These are phyloP conservation scores for Schizophyllum amplum DNA, from an alignment of 1,284 basidiomycete genomes.

Conservation along the genomic window DNA sequence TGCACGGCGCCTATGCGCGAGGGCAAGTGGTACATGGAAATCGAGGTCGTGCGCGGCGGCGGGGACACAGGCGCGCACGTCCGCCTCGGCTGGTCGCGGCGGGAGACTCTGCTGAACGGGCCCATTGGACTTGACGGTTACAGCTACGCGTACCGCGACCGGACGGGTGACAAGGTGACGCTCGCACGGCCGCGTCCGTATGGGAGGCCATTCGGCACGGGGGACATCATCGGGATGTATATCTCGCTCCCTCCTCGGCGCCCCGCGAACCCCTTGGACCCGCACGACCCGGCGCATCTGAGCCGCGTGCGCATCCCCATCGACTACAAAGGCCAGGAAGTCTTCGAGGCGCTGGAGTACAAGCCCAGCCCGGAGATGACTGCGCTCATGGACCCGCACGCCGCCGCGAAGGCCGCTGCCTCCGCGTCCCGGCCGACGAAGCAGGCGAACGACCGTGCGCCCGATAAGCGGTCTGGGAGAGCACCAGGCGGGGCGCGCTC, in stretches of 20 bases:
- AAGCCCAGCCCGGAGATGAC: conserved; percentile 91
- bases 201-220: conserved; percentile 66
- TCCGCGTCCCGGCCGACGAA: conserved; percentile 55
- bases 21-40: conserved; percentile 94
- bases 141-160: conserved; percentile 88
- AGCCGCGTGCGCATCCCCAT: conserved; percentile 87
- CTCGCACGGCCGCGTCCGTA: conserved; percentile 78
- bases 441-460: conserved; percentile 25
- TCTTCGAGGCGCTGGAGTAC: conserved; percentile 95
- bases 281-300: conserved; percentile 68
- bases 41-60: conserved; percentile 71
- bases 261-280: conserved; percentile 45
- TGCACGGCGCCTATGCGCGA: conserved; percentile 86
- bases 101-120: conserved; percentile 88
- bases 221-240: conserved; percentile 92
- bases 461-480: conserved; percentile 29
- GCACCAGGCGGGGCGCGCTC: conserved; percentile 21
- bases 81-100: conserved; percentile 83
- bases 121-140: conserved; percentile 94
- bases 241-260: conserved; percentile 75
- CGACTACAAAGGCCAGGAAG: conserved; percentile 92
- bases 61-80: conserved; percentile 82
- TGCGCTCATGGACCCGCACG: conserved; percentile 57
- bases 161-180: conserved; percentile 85
- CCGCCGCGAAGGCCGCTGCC: conserved; percentile 47